These are phyloP conservation scores for Trametes versicolor DNA, from an alignment of 1,284 basidiomycete species.

Conservation along the genomic window DNA sequence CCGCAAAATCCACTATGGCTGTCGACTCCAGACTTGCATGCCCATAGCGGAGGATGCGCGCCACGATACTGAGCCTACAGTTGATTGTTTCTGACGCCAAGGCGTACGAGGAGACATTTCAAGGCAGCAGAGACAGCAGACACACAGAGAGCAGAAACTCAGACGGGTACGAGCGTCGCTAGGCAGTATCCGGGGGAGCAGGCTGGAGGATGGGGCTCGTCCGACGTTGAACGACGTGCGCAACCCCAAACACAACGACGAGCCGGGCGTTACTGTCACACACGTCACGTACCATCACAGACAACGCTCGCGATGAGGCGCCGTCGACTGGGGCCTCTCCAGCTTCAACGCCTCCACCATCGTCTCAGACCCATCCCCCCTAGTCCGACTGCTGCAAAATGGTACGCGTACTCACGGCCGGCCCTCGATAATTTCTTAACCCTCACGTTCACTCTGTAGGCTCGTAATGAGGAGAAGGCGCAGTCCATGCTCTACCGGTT, in stretches of 20 bases:
- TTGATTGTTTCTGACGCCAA: no score
- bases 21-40: no score
- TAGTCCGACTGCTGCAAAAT: conserved; percentile 23
- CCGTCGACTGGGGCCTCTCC: not conserved
- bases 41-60: no score
- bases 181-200: no score
- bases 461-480: conserved; percentile 97
- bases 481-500: conserved; percentile 99
- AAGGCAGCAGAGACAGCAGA: no score
- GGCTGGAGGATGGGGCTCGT: no score
- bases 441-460: conserved; percentile 54
- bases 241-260: not conserved
- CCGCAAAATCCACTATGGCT: no score
- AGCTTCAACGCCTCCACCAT: conserved; percentile 5
- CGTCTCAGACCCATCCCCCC: not conserved
- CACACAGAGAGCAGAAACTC: no score
- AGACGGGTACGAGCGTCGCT: no score
- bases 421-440: not conserved
- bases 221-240: not conserved
- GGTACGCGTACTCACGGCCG: conserved; percentile 5
- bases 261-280: not conserved
- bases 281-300: not conserved
- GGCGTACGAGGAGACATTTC: no score
- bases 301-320: not conserved
- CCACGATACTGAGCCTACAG: no score